These are phyloP conservation scores for Hericium erinaceus DNA, from an alignment of 768 basidiomycete genomes.

Conservation along the genomic window DNA sequence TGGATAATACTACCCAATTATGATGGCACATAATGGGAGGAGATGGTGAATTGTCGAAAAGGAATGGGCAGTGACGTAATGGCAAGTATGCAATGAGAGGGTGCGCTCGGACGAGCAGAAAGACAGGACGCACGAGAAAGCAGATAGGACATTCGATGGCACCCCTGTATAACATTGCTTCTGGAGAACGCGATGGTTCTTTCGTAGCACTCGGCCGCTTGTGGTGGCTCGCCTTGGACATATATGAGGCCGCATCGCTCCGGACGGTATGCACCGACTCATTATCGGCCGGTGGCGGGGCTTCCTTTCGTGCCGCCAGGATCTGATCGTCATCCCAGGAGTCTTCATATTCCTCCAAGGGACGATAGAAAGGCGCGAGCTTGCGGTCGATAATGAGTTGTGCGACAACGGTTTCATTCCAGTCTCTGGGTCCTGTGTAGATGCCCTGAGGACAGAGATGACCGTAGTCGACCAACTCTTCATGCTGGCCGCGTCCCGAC, in stretches of 20 bases:
- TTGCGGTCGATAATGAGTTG: constrained; percentile 82
- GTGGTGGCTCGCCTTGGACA: constrained; percentile 30
- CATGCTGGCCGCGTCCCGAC: constrained; percentile 63
- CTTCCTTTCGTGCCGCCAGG: constrained; percentile 68
- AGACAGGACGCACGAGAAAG: constrained; percentile 65
- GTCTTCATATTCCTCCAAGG: constrained; percentile 87
- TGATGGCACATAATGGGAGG: constrained; percentile 5
- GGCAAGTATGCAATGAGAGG: neutral
- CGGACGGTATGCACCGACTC: constrained; percentile 30
- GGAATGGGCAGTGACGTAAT: neutral
- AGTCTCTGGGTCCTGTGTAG: constrained; percentile 79
- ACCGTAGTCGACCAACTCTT: constrained; percentile 81
- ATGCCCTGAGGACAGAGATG: constrained; percentile 74
- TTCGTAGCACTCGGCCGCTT: constrained; percentile 53
- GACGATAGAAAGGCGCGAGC: constrained; percentile 93
- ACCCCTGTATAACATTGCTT: constrained; percentile 73
- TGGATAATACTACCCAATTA: constrained; percentile 75
- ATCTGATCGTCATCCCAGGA: constrained; percentile 87
- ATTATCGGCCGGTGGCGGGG: constrained; percentile 35
- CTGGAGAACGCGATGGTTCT: constrained; percentile 55
- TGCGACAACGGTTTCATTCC: constrained; percentile 81
- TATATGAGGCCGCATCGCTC: constrained; percentile 29
- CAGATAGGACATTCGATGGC: constrained; percentile 97
- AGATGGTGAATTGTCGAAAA: neutral
- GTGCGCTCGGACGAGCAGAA: constrained; percentile 6